Base-by-base conservation (phyloP, 352 stramenopile genomes). In the Phytophthora colocasiae region DNA sequence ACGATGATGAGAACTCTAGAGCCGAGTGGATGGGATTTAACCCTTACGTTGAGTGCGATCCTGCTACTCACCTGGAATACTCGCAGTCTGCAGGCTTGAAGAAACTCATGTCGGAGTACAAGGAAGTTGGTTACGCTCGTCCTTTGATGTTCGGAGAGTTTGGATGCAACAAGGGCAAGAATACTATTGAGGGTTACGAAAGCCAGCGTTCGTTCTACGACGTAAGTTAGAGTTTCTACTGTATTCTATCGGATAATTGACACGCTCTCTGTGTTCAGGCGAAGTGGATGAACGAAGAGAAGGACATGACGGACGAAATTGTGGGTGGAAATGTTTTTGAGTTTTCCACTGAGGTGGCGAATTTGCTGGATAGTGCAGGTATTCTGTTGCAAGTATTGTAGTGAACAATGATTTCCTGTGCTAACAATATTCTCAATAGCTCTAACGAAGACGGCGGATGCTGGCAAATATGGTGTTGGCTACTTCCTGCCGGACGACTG, bases 121-220 rank as follows among this genome's bases (percentile, higher is more conserved):
- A 49, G 0, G 49, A 59, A 1, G 59, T 78, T 15, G 66, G 59
- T 0, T 90, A 90, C 59, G 69, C 77, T 38, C 76, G 75, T 1
- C 81, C 82, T 1, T 57, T 93, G 29, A 88, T 95, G 73, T 89
- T 93, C 56, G 80, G 81, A 32, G 87, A 95, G 63, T 95, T 88
- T 60, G 87, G 85, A 19, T 95, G 85, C 67, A 92, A 91, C 66
- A 73, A 78, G 8, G 81, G 82, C 12, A 50, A 38, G 4, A 91
- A 91, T 54, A 95, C 87, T 8, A 43, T 43, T 14, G 38, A 43
- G 6, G 81, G 80, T 12, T 93, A 74, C 56, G 76, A 87, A 44
- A 88, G 80, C 50, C 83, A 92, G 70, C 85, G 85, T 38, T 61
- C 56, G n/a, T 91, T 90, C 55, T 78, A 78, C 36, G 80, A 91